A percentile compares a stretch with the other conserved stretches of the same genome.
phyloP scores from a whole-genome alignment of 306 rosid species.

The Quercus parvula region DNA sequence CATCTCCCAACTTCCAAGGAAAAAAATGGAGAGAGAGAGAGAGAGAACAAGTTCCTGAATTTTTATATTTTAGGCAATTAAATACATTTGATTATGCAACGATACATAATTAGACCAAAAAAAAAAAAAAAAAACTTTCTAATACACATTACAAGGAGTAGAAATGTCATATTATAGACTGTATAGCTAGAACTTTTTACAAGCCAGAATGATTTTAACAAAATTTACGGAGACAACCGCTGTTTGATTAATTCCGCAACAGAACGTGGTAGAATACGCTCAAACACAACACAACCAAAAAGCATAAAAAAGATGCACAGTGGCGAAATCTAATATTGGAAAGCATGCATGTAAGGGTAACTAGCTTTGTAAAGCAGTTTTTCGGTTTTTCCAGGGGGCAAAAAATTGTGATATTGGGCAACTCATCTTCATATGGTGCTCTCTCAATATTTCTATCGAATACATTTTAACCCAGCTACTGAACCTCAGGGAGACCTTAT shows the following conservation, averaged over 20 bases:
- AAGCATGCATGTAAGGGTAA: not conserved
- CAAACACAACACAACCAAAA: not conserved
- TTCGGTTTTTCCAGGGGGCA: not conserved
- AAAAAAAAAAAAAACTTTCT: not conserved
- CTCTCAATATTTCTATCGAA: conserved; percentile 4
- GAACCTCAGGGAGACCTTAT: conserved; percentile 50
- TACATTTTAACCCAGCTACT: conserved; percentile 12
- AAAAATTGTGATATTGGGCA: conserved; percentile 28
- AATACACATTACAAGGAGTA: conserved; percentile 1
- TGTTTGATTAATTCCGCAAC: not conserved
- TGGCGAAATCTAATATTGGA: not conserved
- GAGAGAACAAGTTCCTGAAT: not conserved
- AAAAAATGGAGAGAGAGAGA: not conserved
- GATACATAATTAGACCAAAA: not conserved
- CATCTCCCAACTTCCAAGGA: too few relatives aligned
- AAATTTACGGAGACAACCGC: conserved; percentile 3
- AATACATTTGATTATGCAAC: not conserved
- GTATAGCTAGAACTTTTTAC: not conserved
- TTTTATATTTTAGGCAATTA: not conserved
- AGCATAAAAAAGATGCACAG: not conserved
- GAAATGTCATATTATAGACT: conserved; percentile 16
- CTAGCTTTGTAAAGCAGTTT: conserved; percentile 6
- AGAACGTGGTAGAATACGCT: conserved; percentile 11
- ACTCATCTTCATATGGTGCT: conserved; percentile 18
- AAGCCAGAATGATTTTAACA: conserved; percentile 3